These are phyloP conservation scores for Kazachstania kunashirensis DNA, from an alignment of 805 yeast species.

Conservation along the genomic window DNA sequence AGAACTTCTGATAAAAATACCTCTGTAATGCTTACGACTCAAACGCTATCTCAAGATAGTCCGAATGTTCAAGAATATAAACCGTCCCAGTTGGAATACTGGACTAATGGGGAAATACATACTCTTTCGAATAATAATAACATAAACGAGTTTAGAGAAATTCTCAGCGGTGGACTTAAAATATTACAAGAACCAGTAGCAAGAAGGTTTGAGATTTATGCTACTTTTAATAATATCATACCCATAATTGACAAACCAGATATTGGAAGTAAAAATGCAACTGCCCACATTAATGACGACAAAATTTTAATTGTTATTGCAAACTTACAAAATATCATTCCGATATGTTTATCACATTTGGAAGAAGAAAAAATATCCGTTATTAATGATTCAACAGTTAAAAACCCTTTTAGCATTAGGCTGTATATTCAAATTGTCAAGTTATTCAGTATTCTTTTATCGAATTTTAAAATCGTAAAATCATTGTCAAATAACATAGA, in stretches of 20 bases:
- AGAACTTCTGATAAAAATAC: no score
- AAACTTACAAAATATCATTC: constrained; percentile 10
- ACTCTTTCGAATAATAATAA: constrained; percentile 12
- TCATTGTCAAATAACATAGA: constrained; percentile 8
- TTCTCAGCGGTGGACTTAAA: constrained; percentile 21
- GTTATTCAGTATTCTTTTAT: constrained; percentile 17
- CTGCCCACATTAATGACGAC: constrained; percentile 10
- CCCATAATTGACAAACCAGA: constrained; percentile 6
- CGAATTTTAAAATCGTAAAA: constrained; percentile 18
- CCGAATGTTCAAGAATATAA: no score
- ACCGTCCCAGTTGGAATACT: constrained; percentile 14
- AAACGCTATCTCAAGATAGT: no score
- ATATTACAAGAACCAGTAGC: constrained; percentile 2
- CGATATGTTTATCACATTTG: constrained; percentile 13
- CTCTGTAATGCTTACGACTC: no score
- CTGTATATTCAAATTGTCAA: constrained; percentile 26
- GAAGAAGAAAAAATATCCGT: constrained; percentile 12
- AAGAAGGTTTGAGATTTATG: constrained; percentile 25
- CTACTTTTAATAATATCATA: constrained; percentile 26
- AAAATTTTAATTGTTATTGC: constrained; percentile 14
- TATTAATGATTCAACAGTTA: constrained; percentile 8
- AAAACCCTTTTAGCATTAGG: constrained; percentile 25
- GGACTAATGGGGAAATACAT: constrained; percentile 27
- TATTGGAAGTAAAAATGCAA: neutral
- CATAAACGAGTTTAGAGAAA: constrained; percentile 15